Conservation (phyloP, 768 basidiomycete genomes). For the Xerocomellus intermedius region DNA sequence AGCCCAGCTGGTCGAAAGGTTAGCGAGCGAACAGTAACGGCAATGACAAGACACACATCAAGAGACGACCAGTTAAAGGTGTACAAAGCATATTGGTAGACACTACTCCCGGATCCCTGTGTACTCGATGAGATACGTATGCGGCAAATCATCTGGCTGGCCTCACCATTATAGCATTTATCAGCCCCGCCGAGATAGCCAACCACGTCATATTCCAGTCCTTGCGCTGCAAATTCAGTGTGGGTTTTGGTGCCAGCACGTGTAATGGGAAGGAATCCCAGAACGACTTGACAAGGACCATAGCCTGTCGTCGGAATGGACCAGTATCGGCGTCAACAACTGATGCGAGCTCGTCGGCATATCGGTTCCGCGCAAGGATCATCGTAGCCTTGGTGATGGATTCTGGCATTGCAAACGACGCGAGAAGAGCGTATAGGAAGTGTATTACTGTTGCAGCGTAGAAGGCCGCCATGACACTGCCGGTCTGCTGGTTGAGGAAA, state of each 20-base stretch:
- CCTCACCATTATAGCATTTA: background rate
- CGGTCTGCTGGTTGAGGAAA: background rate
- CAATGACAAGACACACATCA: background rate
- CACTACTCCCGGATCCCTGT: background rate
- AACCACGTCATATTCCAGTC: conserved; percentile 1
- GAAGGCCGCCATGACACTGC: background rate
- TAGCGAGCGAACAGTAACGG: background rate
- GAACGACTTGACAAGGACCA: background rate
- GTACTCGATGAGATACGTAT: background rate
- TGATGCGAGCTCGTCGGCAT: background rate
- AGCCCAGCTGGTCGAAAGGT: background rate
- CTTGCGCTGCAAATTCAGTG: background rate
- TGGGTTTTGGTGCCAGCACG: background rate
- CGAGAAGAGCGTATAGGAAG: background rate
- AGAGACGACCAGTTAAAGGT: background rate
- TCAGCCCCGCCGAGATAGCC: background rate
- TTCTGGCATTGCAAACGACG: background rate
- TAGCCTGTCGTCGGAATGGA: background rate
- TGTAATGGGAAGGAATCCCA: conserved; percentile 5
- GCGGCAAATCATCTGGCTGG: background rate
- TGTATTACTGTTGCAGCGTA: background rate
- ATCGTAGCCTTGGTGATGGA: background rate
- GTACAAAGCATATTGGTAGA: conserved; percentile 4
- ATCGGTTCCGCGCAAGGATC: background rate
- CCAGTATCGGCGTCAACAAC: background rate